phyloP scores from a whole-genome alignment of 345 rosid genomes.

The Erodium maritimum region DNA sequence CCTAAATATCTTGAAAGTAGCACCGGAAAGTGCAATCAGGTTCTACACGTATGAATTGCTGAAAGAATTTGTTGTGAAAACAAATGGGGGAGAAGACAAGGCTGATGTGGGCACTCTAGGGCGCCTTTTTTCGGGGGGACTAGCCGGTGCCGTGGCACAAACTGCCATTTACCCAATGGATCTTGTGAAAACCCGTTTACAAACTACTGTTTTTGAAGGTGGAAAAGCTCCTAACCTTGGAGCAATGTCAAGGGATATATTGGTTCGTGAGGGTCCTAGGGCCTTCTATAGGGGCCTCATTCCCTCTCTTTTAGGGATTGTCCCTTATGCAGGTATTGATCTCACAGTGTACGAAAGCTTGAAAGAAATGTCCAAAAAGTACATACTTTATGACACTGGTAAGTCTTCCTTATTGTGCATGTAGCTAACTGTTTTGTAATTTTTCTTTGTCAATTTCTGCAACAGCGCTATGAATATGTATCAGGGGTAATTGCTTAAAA shows the following conservation, averaged over 20 bases:
- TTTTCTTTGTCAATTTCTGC: not conserved
- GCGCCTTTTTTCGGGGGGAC: constrained; percentile 71
- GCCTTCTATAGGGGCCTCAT: constrained; percentile 81
- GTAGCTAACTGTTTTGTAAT: not conserved
- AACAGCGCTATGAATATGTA: not conserved
- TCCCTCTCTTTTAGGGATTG: constrained; percentile 79
- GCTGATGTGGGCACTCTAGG: constrained; percentile 46
- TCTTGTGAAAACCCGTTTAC: constrained; percentile 89
- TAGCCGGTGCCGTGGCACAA: constrained; percentile 92
- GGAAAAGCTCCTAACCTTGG: constrained; percentile 53
- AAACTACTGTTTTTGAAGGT: constrained; percentile 48
- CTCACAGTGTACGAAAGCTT: constrained; percentile 85
- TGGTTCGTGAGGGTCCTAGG: constrained; percentile 74
- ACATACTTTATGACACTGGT: constrained; percentile 63
- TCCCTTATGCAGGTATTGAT: constrained; percentile 96
- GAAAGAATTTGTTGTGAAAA: constrained; percentile 39
- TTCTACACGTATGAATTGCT: constrained; percentile 68
- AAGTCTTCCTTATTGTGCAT: constrained; percentile 7
- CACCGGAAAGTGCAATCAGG: constrained; percentile 86
- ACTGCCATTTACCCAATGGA: constrained; percentile 76
- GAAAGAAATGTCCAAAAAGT: constrained; percentile 67
- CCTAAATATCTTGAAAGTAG: constrained; percentile 72
- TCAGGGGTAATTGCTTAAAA: too few species aligned
- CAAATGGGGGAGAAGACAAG: constrained; percentile 38
- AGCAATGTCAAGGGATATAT: constrained; percentile 55